Percentiles rank a stretch among this genome's conserved stretches.
Conservation (phyloP, 768 basidiomycete species). For the Fibroporia radiculosa region DNA sequence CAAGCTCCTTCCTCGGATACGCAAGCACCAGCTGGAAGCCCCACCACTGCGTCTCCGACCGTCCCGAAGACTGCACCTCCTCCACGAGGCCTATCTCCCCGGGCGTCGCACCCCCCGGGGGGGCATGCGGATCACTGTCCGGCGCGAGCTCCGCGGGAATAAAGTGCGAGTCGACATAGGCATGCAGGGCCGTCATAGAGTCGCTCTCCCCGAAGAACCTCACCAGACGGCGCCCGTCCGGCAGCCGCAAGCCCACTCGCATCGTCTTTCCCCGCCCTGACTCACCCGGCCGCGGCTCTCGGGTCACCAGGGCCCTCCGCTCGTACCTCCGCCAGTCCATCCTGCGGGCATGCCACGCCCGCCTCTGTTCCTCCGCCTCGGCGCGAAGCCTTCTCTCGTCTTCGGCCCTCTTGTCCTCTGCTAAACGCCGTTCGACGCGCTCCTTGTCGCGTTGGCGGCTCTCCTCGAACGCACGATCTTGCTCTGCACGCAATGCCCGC, state of each 20-base stretch:
- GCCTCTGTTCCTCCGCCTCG: constrained; percentile 23
- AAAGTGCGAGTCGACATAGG: constrained; percentile 59
- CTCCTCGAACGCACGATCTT: constrained; percentile 72
- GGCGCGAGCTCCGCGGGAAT: constrained; percentile 33
- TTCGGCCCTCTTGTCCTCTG: constrained; percentile 38
- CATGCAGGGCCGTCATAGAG: constrained; percentile 59
- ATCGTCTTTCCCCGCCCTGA: constrained; percentile 30
- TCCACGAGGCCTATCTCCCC: constrained; percentile 32
- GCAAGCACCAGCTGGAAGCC: constrained; percentile 62
- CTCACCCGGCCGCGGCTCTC: constrained; percentile 24
- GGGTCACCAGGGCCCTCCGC: constrained; percentile 37
- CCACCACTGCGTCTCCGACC: constrained; percentile 47
- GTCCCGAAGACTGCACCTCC: constrained; percentile 17
- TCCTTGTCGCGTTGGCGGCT: constrained; percentile 60
- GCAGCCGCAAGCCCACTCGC: constrained; percentile 52
- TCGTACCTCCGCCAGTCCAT: constrained; percentile 57
- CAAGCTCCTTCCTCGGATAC: constrained; percentile 63
- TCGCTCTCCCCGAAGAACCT: constrained; percentile 43
- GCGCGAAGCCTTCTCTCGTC: constrained; percentile 29
- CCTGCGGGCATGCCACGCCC: constrained; percentile 20
- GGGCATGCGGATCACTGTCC: constrained; percentile 33
- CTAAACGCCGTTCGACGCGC: constrained; percentile 50
- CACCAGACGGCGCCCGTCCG: constrained; percentile 43
- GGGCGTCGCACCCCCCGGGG: constrained; percentile 27
- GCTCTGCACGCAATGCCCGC: constrained; percentile 58